A percentile compares a stretch with the other conserved stretches of the same genome.
Evolutionary conservation across 2,329 filamentous ascomycete genomes (phyloP).

Genomic region (Sclerotiophoma versabilis): DNA sequence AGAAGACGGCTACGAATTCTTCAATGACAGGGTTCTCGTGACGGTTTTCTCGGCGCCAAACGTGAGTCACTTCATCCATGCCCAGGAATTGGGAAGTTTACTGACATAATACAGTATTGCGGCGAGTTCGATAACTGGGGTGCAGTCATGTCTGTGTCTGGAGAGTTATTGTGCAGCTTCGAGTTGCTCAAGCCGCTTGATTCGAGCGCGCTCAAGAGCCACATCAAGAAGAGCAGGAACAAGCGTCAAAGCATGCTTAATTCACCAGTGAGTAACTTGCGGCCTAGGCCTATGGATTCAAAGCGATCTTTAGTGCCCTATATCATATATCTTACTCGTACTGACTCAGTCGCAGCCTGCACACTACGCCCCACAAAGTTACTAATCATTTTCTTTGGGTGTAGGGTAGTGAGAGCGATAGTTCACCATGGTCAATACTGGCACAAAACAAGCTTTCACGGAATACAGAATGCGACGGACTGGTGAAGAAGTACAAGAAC

Average conservation of each 20-base stretch:
- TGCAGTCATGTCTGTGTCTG: constrained; percentile 96
- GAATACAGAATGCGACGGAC: constrained; percentile 3
- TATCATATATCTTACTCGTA: constrained; percentile 36
- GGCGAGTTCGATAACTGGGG: constrained; percentile 99
- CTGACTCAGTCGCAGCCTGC: constrained; percentile 53
- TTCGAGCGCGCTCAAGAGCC: constrained; percentile 93
- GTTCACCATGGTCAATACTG: constrained; percentile 22
- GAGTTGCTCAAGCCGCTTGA: constrained; percentile 96
- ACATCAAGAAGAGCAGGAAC: constrained; percentile 97
- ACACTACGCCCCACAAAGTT: constrained; percentile 60
- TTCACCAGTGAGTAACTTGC: constrained; percentile 77
- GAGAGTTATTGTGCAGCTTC: constrained; percentile 93
- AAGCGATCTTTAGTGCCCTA: constrained; percentile 31
- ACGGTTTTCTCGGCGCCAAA: constrained; percentile 98
- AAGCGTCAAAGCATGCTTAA: constrained; percentile 95
- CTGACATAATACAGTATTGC: constrained; percentile 73
- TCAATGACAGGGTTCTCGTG: constrained; percentile 91
- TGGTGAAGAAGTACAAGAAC: constrained; percentile 11
- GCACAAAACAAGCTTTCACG: constrained; percentile 1
- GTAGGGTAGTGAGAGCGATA: constrained; percentile 31
- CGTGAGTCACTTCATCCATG: constrained; percentile 74
- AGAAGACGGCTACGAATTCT: constrained; percentile 98
- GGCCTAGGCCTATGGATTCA: constrained; percentile 12
- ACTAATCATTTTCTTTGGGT: constrained; percentile 46
- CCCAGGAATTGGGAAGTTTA: too few species aligned